Conservation (phyloP, 2,329 filamentous ascomycete species). For the Drechslerella dactyloides region DNA sequence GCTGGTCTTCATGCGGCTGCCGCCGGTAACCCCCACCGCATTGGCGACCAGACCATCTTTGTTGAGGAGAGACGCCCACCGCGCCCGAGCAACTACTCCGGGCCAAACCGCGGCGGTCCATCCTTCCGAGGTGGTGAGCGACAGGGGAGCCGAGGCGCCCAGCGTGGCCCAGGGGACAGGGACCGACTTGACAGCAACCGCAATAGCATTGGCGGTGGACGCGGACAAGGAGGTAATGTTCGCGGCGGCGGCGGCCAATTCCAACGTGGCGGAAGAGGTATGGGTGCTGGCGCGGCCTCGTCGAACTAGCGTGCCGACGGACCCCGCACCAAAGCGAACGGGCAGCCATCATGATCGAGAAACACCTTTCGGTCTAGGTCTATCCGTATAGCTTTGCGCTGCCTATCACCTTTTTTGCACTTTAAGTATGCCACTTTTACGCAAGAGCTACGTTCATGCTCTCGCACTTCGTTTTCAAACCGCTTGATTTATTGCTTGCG, state of each 20-base stretch:
- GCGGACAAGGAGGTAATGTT: constrained; percentile 48
- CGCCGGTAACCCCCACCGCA: constrained; percentile 80
- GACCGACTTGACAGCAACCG: constrained; percentile 34
- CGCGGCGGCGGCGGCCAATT: constrained; percentile 38
- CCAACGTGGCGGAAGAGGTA: constrained; percentile 27
- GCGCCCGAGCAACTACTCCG: constrained; percentile 19
- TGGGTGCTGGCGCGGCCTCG: constrained; percentile 18
- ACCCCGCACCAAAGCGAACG: constrained; percentile 3
- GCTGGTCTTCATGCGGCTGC: constrained; percentile 84
- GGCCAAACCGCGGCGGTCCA: constrained; percentile 47
- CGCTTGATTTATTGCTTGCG: neutral
- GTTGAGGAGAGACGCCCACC: constrained; percentile 81
- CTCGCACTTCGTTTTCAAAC: neutral
- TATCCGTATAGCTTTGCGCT: neutral
- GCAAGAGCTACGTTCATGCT: neutral
- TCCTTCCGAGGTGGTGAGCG: constrained; percentile 44
- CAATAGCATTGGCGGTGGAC: constrained; percentile 40
- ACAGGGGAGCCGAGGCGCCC: constrained; percentile 42
- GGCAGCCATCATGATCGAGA: neutral
- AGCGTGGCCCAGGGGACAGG: constrained; percentile 49
- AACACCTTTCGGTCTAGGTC: neutral
- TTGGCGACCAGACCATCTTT: constrained; percentile 80
- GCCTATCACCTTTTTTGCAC: neutral
- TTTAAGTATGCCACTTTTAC: no score
- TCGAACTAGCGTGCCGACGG: constrained; percentile 39